Base-by-base conservation (phyloP, 371 early-diverging fungal genomes). In the Syncephalis plumigaleata region DNA sequence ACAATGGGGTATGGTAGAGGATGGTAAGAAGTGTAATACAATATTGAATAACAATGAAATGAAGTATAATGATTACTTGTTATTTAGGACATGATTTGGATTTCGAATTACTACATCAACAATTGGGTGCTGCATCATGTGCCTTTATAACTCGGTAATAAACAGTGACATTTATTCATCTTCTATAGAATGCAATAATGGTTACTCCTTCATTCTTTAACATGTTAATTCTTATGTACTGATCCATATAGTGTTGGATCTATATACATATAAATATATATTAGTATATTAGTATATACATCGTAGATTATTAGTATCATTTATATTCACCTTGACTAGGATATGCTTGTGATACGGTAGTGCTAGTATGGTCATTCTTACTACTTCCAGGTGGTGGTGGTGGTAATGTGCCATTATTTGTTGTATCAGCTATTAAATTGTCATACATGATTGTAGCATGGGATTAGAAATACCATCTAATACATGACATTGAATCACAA, bases 1-100 rank as follows among this genome's bases (percentile, higher is more conserved):
- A 25, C 70, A 74, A 40, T 95, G 92, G 92, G 96, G 96, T 46
- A 80, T 84, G 61, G 86, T 95, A 3, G 91, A 91, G 68, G 89
- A 89, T 51, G 45, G 57, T 57, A 46, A 47, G 37, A 24, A 36
- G 7, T 46, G n/a, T n/a, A n/a, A n/a, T n/a, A n/a, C 45, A 42
- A 42, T 39, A 31, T 16, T 36, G 36, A 37, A n/a, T 22, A 38
- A 9, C 2, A 16, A 48, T 47, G 13, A 46, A 21, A 9, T 11
- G 17, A 51, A 18, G 22, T n/a, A 22, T 48, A 9, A 11, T 4
- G 39, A 9, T 40, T 7, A 11, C 17, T 40, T 42, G 15, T 25
- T 40, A 16, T 26, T 31, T 51, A 52, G 52, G 46, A 3, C 56
- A 55, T 36, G 52, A 46, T 27, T n/a, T 55, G 22, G 52, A 51